Evolutionary conservation across 2,329 filamentous ascomycete genomes (phyloP).

Genomic region (Trichophyton verrucosum): DNA sequence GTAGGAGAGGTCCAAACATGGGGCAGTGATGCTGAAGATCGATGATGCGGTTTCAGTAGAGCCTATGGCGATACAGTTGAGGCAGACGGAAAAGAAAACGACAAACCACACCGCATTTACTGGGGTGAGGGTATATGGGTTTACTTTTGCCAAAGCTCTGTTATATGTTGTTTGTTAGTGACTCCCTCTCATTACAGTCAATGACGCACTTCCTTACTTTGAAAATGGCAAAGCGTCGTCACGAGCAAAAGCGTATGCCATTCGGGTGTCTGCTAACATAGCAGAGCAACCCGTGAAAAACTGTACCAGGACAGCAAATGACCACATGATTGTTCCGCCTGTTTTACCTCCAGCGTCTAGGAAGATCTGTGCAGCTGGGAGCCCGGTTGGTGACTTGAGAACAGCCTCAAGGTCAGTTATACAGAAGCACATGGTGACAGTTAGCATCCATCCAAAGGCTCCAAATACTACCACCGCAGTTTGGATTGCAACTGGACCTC

Average conservation of each 20-base stretch:
- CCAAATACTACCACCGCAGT: conserved; percentile 49
- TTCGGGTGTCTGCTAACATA: conserved; percentile 51
- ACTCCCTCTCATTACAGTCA: neutral
- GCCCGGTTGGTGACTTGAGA: conserved; percentile 45
- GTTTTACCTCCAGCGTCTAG: conserved; percentile 46
- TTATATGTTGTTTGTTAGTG: conserved; percentile 2
- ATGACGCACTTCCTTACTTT: conserved; percentile 24
- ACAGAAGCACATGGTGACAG: conserved; percentile 52
- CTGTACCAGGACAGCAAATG: conserved; percentile 50
- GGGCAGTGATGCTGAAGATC: conserved; percentile 43
- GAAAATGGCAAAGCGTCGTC: conserved; percentile 51
- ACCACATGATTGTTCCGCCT: conserved; percentile 50
- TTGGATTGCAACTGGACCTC: conserved; percentile 48
- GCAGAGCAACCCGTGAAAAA: conserved; percentile 54
- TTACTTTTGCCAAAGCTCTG: conserved; percentile 43
- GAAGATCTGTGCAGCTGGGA: conserved; percentile 49
- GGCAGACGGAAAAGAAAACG: conserved; percentile 42
- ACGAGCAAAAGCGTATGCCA: conserved; percentile 50
- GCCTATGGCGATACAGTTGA: conserved; percentile 39
- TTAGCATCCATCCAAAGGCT: conserved; percentile 49
- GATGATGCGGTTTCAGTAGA: conserved; percentile 35
- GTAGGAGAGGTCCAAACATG: conserved; percentile 43
- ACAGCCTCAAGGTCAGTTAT: conserved; percentile 46
- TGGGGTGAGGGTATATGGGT: conserved; percentile 44
- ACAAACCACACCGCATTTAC: conserved; percentile 54